Evolutionary conservation across 108 stramenopile species (phyloP), one percentile per base, ranked within the genome.

Genomic region (Nitzschia putrida): DNA sequence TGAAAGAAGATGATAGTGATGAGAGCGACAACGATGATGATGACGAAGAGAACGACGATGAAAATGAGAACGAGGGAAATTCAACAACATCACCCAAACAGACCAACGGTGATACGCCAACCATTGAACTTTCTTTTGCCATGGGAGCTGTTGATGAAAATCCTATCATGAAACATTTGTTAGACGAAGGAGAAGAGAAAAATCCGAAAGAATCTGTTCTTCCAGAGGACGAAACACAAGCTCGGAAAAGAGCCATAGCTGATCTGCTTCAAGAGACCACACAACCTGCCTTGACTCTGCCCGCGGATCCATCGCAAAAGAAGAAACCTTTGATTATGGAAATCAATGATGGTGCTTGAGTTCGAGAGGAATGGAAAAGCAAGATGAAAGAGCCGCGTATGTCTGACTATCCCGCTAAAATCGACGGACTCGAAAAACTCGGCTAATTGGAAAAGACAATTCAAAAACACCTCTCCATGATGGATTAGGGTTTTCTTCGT

Each of bases 91-190:
- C 45, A 0, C n/a, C 63, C 44, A 23, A 47, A 4, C 26, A 65
- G 10, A 10, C 45, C 26, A 3, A n/a, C n/a, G 55, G 13, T 4
- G 29, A 20, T 16, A 20, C 45, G 16, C 76, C 76, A 12, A 77
- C 68, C 13, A 77, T 77, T 44, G 59, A 77, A 59, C 52, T 77
- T 29, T 37, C 65, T 47, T 77, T 77, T 26, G 55, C 69, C n/a
- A n/a, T 77, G 24, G 74, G 74, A 5, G 42, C 51, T 20, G 20
- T 69, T 53, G 42, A 51, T 2, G 57, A 50, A 7, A 77, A 77
- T 66, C 76, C 76, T 6, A 24, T 71, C 45, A 60, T 66, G 69
- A 29, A 71, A 38, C 42, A 66, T 8, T 25, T 77, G n/a, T 56
- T 34, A 2, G 52, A 61, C 2, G 24, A 51, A 23, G 49, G 22